Base-by-base conservation (phyloP, 768 basidiomycete species). In the Tricholomella constricta region DNA sequence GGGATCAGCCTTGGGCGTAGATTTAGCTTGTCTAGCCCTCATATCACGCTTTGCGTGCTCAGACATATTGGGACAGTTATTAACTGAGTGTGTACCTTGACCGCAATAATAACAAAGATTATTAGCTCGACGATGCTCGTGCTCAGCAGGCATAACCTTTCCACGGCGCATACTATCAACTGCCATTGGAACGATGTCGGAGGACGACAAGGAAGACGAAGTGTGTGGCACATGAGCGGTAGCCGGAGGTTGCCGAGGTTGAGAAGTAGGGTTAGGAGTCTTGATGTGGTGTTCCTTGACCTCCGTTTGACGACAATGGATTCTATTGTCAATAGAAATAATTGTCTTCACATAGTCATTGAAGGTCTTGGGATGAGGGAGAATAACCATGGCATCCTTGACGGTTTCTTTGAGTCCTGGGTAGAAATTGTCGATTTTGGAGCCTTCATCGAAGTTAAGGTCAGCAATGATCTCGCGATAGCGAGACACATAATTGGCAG, bases 81-180 rank as follows among this genome's bases (percentile, higher is more conserved):
- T 35, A 32, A 64, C 58, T 1, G 45, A 40, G 48, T 76, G 73
- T 14, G 62, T 55, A 11, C 61, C 64, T 40, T 63, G 45, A 3
- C 70, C 67, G 37, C 73, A 77, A 50, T 73, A 75, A 15, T 67
- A 40, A 56, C 73, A 76, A 2, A 76, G 62, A 17, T 60, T 57
- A 1, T 68, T 45, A 6, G 59, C 52, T 5, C 36, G 25, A 19
- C 63, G 64, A 19, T 54, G 56, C 14, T 68, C 57, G 1, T 52
- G 46, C 54, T 75, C 71, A 1, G 60, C 62, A 2, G 55, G 37
- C 0, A 69, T 62, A 40, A 76, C 60, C n/a, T n/a, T n/a, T n/a
- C n/a, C n/a, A 23, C 60, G 61, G 12, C 50, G 34, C 1, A 62
- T 44, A 17, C 63, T 62, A 43, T 73, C 65, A 41, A 73, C 58